These are phyloP conservation scores for Aspergillus melleus DNA, from an alignment of 2,329 filamentous ascomycete species.

Conservation along the genomic window DNA sequence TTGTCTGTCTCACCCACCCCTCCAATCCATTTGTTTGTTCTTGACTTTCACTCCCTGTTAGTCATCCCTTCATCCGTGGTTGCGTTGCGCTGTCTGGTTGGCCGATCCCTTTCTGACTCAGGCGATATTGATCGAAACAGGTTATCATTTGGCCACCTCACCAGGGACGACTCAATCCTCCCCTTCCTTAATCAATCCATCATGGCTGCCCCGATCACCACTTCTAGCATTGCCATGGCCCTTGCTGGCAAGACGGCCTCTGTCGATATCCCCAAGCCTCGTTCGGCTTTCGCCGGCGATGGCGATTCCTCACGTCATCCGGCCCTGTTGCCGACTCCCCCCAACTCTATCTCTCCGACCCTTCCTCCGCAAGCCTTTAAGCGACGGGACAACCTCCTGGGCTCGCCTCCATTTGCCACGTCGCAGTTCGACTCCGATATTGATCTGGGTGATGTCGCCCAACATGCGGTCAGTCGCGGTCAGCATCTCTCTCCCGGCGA, in stretches of 20 bases:
- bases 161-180: neutral
- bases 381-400: slow-evolving; percentile 52
- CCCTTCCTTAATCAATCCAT: slow-evolving; percentile 20
- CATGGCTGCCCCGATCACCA: slow-evolving; percentile 45
- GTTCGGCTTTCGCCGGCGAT: slow-evolving; percentile 33
- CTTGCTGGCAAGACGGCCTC: slow-evolving; percentile 52
- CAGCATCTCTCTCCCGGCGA: slow-evolving; percentile 51
- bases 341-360: slow-evolving; percentile 90
- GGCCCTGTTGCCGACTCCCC: slow-evolving; percentile 74
- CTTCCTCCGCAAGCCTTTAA: slow-evolving; percentile 79
- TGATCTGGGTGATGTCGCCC: slow-evolving; percentile 72
- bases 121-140: slow-evolving; percentile 13
- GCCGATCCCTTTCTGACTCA: slow-evolving; percentile 23
- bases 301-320: slow-evolving; percentile 36
- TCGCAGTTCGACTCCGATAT: slow-evolving; percentile 76
- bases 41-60: neutral
- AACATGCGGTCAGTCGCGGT: slow-evolving; percentile 49
- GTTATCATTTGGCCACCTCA: slow-evolving; percentile 19
- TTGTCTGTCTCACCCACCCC: neutral
- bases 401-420: slow-evolving; percentile 46
- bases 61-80: slow-evolving; percentile 10
- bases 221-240: slow-evolving; percentile 51
- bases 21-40: neutral
- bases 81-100: slow-evolving; percentile 11
- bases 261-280: slow-evolving; percentile 50